Conservation (phyloP, 2,329 filamentous ascomycete genomes). For the Sordariomycetes sp. region DNA sequence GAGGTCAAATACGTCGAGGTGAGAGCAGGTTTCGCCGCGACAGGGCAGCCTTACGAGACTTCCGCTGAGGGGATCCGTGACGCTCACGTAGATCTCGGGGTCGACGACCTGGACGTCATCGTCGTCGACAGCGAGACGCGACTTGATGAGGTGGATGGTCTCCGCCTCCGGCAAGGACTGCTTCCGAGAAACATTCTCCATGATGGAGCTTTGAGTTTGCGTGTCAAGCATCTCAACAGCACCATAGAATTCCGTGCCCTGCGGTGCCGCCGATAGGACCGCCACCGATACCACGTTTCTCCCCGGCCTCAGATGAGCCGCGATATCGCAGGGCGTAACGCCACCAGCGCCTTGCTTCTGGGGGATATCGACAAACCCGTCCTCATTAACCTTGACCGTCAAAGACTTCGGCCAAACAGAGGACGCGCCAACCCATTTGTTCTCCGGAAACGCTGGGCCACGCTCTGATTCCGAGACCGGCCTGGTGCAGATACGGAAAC, state of each 20-base stretch:
- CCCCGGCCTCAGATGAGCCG: constrained; percentile 44
- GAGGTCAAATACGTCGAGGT: constrained; percentile 86
- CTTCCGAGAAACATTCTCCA: not conserved
- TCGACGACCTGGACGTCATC: constrained; percentile 23
- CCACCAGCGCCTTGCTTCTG: constrained; percentile 64
- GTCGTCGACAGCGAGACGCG: constrained; percentile 26
- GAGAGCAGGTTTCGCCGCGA: constrained; percentile 57
- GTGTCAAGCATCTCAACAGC: constrained; percentile 34
- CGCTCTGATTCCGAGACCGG: not conserved
- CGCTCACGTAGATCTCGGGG: constrained; percentile 51
- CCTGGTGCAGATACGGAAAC: constrained; percentile 1
- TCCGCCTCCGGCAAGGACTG: not conserved
- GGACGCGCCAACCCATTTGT: not conserved
- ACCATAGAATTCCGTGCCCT: constrained; percentile 39
- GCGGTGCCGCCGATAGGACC: constrained; percentile 15
- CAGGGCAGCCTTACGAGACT: constrained; percentile 60
- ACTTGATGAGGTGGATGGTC: not conserved
- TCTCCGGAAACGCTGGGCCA: not conserved
- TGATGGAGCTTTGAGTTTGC: not conserved
- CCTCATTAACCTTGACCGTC: constrained; percentile 1
- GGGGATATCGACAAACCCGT: constrained; percentile 26
- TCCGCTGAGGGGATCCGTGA: constrained; percentile 58
- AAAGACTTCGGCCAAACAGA: not conserved
- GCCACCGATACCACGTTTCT: constrained; percentile 51
- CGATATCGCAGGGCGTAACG: constrained; percentile 68